Evolutionary conservation across 73 alveolate species (phyloP).

Genomic region (Paraurostyla sp.): DNA sequence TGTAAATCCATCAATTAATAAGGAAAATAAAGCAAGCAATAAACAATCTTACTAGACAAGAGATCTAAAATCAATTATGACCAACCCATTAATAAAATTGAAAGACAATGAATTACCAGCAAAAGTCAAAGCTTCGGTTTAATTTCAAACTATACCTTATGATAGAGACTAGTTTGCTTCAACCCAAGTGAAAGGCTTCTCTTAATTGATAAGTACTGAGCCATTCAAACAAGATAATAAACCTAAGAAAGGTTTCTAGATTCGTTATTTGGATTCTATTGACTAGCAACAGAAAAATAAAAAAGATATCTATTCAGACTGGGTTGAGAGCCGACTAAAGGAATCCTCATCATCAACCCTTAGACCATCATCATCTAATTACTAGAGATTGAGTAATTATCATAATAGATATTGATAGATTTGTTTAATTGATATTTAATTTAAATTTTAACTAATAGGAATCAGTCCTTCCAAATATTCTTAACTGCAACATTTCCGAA

Average conservation of each 20-base stretch:
- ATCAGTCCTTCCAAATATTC: not conserved
- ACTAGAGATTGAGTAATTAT: too few relatives aligned
- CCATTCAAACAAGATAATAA: not conserved
- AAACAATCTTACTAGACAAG: not conserved
- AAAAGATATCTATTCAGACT: conserved; percentile 8
- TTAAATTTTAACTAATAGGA: too few relatives aligned
- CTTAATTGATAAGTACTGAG: not conserved
- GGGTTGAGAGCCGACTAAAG: not conserved
- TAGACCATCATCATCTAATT: too few relatives aligned
- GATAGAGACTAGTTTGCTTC: too few relatives aligned
- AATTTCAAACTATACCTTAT: not conserved
- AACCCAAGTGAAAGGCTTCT: not conserved
- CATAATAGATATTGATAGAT: too few relatives aligned
- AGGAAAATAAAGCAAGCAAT: not conserved
- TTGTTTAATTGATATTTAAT: too few relatives aligned
- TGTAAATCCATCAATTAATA: not conserved
- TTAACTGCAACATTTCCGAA: not conserved
- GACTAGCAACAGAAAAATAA: not conserved
- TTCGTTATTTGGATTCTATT: not conserved
- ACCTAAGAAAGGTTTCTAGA: conserved; percentile 6
- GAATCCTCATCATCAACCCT: not conserved
- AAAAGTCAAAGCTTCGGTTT: not conserved
- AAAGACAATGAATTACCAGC: not conserved
- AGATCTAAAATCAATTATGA: not conserved
- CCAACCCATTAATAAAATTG: not conserved